Base-by-base conservation (phyloP, 805 yeast genomes). In the Metschnikowia borealis region DNA sequence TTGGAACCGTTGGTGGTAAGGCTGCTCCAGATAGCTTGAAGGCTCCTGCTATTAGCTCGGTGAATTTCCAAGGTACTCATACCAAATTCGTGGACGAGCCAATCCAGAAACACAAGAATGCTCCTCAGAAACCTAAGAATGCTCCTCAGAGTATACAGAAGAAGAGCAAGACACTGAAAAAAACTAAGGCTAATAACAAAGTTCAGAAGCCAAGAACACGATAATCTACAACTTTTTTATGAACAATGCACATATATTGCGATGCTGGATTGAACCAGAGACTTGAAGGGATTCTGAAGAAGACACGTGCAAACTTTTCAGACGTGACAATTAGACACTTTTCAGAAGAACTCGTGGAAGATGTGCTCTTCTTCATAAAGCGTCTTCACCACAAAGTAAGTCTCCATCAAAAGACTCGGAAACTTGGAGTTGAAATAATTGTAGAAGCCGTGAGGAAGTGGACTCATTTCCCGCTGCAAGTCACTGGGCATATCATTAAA, bases 401-500 rank as follows among this genome's bases (percentile, higher is more conserved):
- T 80, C 58, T 81, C 84, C 83, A 92, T 80, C 59, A 94, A 67
- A 58, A 94, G 66, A 48, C 77, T 74, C 1, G 99, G 99, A 63
- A 92, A 94, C 62, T 82, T 79, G 29, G 65, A 61, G 41, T 82
- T 81, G 67, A 89, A 94, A 64, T 87, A 94, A 40, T 72, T 67
- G 66, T 89, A 87, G 63, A 88, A 94, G 0, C 96, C 97, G 45
- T 82, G 81, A 0, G 97, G 97, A 26, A 89, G 68, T 0, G 92
- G 85, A 17, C 89, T 85, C 81, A 94, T 85, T 45, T 80, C 75
- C 14, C 62, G 64, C 47, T 81, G 82, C 51, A 94, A 74, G 13
- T 73, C 79, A 8, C 69, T 75, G 1, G 97, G 96, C 62, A 91
- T 70, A 65, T 94, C 99, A 68, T 89, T 89, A 66, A 79, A 92